Percentiles rank a stretch among this genome's conserved stretches.
phyloP scores from a whole-genome alignment of 1,284 basidiomycete genomes.

The Moniliophthora roreri region DNA sequence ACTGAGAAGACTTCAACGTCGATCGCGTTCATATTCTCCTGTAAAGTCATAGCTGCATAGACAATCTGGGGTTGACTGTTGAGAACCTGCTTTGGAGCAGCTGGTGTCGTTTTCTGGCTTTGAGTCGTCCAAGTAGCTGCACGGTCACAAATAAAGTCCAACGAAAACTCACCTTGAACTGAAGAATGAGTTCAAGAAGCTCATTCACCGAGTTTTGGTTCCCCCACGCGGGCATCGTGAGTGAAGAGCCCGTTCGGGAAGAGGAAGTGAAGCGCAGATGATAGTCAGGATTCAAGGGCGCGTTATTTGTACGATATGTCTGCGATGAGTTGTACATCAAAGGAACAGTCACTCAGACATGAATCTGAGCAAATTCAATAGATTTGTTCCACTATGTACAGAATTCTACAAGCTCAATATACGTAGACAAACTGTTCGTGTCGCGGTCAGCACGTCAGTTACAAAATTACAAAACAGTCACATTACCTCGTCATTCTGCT shows the following conservation, averaged over 20 bases:
- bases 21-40: constrained; percentile 74
- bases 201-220: constrained; percentile 34
- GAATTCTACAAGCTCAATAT: not conserved
- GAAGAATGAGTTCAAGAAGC: constrained; percentile 63
- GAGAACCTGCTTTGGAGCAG: constrained; percentile 64
- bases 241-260: too few relatives aligned
- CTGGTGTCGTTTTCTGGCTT: constrained; percentile 67
- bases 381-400: too few relatives aligned
- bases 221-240: not conserved
- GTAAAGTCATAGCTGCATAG: constrained; percentile 70
- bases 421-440: constrained; percentile 1
- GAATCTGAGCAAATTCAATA: too few relatives aligned
- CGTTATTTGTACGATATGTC: too few relatives aligned
- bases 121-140: not conserved
- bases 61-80: constrained; percentile 73
- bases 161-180: constrained; percentile 52
- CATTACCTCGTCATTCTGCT: constrained; percentile 17
- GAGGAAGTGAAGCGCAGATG: too few relatives aligned
- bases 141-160: not conserved
- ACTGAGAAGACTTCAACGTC: constrained; percentile 75
- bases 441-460: not conserved
- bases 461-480: not conserved
- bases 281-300: too few relatives aligned
- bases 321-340: too few relatives aligned
- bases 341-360: too few relatives aligned